A percentile compares a stretch with the other conserved stretches of the same genome.
These are phyloP conservation scores for Coemansia sp. DNA, from an alignment of 192 early-diverging fungal genomes.

Conservation along the genomic window DNA sequence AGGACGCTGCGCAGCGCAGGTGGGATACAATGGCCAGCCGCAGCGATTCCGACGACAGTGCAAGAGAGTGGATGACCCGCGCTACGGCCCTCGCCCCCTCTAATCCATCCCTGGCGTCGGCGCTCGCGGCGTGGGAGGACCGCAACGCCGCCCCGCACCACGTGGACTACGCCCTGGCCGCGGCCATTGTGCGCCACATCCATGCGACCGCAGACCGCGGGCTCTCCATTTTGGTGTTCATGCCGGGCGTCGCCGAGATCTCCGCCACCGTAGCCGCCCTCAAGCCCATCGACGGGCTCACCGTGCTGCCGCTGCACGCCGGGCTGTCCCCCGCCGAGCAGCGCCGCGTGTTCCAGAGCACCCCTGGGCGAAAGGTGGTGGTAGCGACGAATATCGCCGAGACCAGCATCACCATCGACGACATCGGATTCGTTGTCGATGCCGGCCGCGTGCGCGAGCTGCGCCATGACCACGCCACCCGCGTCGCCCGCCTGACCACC, in stretches of 20 bases:
- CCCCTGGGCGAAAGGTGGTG: slow-evolving; percentile 71
- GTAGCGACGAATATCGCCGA: slow-evolving; percentile 92
- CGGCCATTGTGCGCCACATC: slow-evolving; percentile 61
- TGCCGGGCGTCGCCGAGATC: slow-evolving; percentile 78
- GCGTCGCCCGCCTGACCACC: slow-evolving; percentile 63
- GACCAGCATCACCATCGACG: slow-evolving; percentile 63
- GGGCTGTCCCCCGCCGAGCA: slow-evolving; percentile 59
- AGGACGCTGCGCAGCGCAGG: background rate
- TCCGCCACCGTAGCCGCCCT: slow-evolving; percentile 64
- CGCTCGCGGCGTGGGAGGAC: slow-evolving; percentile 30
- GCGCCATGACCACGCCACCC: slow-evolving; percentile 54
- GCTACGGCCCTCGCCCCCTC: background rate
- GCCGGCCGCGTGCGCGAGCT: slow-evolving; percentile 67
- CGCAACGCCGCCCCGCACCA: background rate
- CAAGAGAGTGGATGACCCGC: slow-evolving; percentile 2
- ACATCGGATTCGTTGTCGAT: slow-evolving; percentile 72
- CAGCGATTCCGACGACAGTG: background rate
- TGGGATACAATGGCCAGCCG: background rate
- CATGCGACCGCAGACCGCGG: slow-evolving; percentile 43
- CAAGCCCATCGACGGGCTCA: background rate
- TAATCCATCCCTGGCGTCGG: background rate
- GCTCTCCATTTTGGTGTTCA: slow-evolving; percentile 67
- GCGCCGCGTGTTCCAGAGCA: slow-evolving; percentile 44
- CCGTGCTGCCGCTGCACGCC: slow-evolving; percentile 64
- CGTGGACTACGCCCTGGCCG: slow-evolving; percentile 64